Evolutionary conservation across 2,329 filamentous ascomycete genomes (phyloP), one percentile per base, ranked within the genome.

Genomic region (Lasiodiplodia citricola): DNA sequence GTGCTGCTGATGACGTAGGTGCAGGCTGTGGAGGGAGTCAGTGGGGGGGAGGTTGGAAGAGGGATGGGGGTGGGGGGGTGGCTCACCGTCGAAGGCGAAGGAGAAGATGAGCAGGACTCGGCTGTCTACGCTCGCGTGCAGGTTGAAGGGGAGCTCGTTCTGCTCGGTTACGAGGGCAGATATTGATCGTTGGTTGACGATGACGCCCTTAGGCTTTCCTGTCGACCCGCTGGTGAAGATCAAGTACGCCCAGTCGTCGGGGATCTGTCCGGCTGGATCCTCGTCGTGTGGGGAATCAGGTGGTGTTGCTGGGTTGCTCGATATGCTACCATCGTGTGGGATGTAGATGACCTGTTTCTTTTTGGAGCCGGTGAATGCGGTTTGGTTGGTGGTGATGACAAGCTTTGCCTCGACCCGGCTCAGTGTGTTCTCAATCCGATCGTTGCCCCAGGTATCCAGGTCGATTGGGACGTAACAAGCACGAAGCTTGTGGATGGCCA

Each of bases 1-100:
- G 85, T 86, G 68, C 84, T 86, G 14, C 87, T 81, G 80, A 87
- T 86, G 72, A 85, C 86, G 73, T 85, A 83, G 23, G 87, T 83
- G 69, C 84, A 67, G 18, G 25, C 65, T 67, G 41, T 35, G 4
- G 7, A 2, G 13, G n/a, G 3, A 0, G 23, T 50, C 11, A 58
- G 54, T 21, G 0, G 18, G 37, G 7, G 14, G n/a, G 25, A 4
- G 25, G 0, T 4, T 3, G 25, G 25, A 0, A 2, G 31, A 2
- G 31, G n/a, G n/a, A n/a, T n/a, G n/a, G n/a, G n/a, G n/a, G n/a
- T n/a, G n/a, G n/a, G n/a, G n/a, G 14, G 3, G 2, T 35, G 41
- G 38, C 65, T 44, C 85, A 62, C 85, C 85, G 69, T 87, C 86
- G 69, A 87, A 87, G 10, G 85, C 85, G 70, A 87, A 87, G 0